Conservation (phyloP, 768 basidiomycete species). For the Boletus rubescentipes region DNA sequence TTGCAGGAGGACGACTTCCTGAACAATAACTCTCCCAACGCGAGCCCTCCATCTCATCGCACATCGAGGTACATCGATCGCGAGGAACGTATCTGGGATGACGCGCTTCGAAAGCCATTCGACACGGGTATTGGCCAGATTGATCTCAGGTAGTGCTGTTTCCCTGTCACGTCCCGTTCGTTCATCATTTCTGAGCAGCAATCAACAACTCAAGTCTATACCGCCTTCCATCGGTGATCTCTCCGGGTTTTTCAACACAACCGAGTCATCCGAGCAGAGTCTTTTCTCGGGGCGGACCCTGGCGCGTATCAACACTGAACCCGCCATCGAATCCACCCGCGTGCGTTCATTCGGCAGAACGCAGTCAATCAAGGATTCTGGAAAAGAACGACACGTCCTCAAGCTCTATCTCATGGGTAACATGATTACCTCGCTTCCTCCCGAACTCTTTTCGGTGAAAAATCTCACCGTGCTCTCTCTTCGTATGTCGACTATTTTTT, state of each 20-base stretch:
- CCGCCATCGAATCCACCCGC: slow-evolving; percentile 22
- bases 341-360: slow-evolving; percentile 27
- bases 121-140: slow-evolving; percentile 51
- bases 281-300: slow-evolving; percentile 27
- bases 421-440: slow-evolving; percentile 51
- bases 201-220: slow-evolving; percentile 45
- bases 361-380: slow-evolving; percentile 30
- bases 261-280: slow-evolving; percentile 34
- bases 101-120: slow-evolving; percentile 42
- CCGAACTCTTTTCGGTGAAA: slow-evolving; percentile 54
- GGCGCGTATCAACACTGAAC: slow-evolving; percentile 37
- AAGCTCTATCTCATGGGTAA: slow-evolving; percentile 59
- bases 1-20: slow-evolving; percentile 28
- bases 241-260: slow-evolving; percentile 43
- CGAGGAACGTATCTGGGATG: slow-evolving; percentile 48
- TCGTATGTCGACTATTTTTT: slow-evolving; percentile 42
- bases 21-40: slow-evolving; percentile 6
- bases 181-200: slow-evolving; percentile 30
- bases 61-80: slow-evolving; percentile 24
- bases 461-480: slow-evolving; percentile 62
- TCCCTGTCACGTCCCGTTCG: neutral
- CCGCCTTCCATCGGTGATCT: slow-evolving; percentile 49
- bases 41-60: slow-evolving; percentile 9
- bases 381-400: slow-evolving; percentile 48
- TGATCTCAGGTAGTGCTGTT: slow-evolving; percentile 49